Percentiles rank a stretch among this genome's conserved stretches.
Conservation (phyloP, 148 eudicot genomes). For the Chenopodium album region DNA sequence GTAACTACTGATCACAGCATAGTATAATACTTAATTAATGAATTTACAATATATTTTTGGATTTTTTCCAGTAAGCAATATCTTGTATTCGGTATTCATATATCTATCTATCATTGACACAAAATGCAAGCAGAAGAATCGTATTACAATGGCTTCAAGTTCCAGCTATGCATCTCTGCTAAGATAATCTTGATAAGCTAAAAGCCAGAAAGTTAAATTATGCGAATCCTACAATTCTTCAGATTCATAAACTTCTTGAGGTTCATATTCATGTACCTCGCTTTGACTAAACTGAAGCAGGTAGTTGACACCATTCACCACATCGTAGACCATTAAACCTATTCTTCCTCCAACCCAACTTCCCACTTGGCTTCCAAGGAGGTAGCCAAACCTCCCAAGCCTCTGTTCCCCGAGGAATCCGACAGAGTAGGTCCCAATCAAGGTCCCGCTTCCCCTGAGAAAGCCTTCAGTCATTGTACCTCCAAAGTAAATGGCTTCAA, state of each 20-base stretch:
- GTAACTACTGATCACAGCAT: neutral
- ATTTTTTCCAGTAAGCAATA: neutral
- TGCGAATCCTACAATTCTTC: slow-evolving; percentile 3
- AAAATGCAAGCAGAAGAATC: neutral
- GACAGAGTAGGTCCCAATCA: slow-evolving; percentile 59
- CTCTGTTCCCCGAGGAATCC: slow-evolving; percentile 72
- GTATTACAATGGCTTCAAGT: neutral
- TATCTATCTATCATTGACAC: slow-evolving; percentile 1
- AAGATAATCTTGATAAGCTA: neutral
- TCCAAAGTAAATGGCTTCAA: slow-evolving; percentile 76
- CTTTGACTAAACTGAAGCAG: slow-evolving; percentile 43
- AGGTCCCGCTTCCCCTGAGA: slow-evolving; percentile 67
- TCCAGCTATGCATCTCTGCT: neutral
- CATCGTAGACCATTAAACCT: slow-evolving; percentile 79
- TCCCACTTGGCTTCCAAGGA: slow-evolving; percentile 81
- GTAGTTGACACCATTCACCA: slow-evolving; percentile 54
- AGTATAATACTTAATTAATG: neutral
- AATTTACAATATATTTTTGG: neutral
- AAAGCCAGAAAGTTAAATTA: neutral
- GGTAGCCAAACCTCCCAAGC: slow-evolving; percentile 77
- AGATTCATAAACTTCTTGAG: slow-evolving; percentile 10
- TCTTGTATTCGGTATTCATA: neutral
- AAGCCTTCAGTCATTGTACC: slow-evolving; percentile 73
- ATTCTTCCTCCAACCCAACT: slow-evolving; percentile 90
- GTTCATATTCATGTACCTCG: slow-evolving; percentile 30